Base-by-base conservation (phyloP, 345 rosid species). In the Eucalyptus curtisii region DNA sequence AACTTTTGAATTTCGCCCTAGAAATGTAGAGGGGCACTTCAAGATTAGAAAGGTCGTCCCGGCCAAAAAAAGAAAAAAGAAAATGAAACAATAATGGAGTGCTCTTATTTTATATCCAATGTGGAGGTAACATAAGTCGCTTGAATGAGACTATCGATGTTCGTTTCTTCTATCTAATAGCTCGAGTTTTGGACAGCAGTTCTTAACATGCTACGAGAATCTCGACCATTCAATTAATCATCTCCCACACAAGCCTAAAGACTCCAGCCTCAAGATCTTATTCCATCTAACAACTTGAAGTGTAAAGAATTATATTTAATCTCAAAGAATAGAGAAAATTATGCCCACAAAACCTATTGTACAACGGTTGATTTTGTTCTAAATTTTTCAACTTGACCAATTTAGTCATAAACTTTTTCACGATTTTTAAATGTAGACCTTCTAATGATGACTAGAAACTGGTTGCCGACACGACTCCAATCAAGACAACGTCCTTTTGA, bases 311-410 rank as follows among this genome's bases (percentile, higher is more conserved):
- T 8, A 55, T 4, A 61, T 7, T 64, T 64, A 33, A 64, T n/a
- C 76, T 64, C 20, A 64, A 64, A n/a, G 37, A 64, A 64, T n/a
- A 7, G 37, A 16, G 5, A 64, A 14, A 15, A 2, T n/a, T n/a
- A 16, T 64, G 10, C 76, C 33, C 8, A 64, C 33, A n/a, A n/a
- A 64, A 61, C n/a, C 33, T 6, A 52, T 52, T 20, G 57, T 61
- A 30, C 14, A 30, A 13, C 1, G 1, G 10, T n/a, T 14, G 14
- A 61, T 61, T 61, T 30, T 3, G 15, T 61, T 61, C 3, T 61
- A 27, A 61, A 61, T 0, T 27, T 61, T 61, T 61, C 0, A 61
- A 27, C 0, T 27, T 61, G 16, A 1, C 1, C 7, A 31, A 16
- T 31, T 31, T 68, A 31, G 2, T 68, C 13, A 8, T 33, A 31